A percentile compares a stretch with the other conserved stretches of the same genome.
Conservation (phyloP, 179 eudicot species). For the Camellia oleifera region DNA sequence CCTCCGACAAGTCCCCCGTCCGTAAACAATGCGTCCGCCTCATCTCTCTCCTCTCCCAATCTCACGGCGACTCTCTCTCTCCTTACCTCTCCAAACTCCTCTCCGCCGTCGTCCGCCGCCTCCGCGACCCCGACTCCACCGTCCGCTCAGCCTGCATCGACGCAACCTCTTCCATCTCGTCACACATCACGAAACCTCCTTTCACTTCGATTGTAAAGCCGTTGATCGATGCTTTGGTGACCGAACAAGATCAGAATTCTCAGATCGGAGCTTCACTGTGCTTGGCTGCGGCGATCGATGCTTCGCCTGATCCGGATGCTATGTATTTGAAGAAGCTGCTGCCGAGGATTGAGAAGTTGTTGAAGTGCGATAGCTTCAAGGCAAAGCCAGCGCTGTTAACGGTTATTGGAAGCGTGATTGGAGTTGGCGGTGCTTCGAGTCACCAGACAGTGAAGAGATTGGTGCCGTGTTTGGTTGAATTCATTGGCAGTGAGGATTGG, state of each 20-base stretch:
- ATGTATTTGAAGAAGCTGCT: constrained; percentile 25
- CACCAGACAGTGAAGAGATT: constrained; percentile 43
- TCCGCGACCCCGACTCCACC: constrained; percentile 61
- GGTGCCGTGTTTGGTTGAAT: constrained; percentile 52
- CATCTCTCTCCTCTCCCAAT: constrained; percentile 49
- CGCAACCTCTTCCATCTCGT: constrained; percentile 38
- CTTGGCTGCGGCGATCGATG: constrained; percentile 53
- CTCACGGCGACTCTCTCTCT: constrained; percentile 48
- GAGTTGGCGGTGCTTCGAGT: constrained; percentile 47
- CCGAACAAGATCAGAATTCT: constrained; percentile 62
- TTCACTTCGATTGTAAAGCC: constrained; percentile 52
- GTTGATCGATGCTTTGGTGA: constrained; percentile 52
- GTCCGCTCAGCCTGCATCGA: constrained; percentile 49
- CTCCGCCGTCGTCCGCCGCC: constrained; percentile 60
- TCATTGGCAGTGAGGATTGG: constrained; percentile 81
- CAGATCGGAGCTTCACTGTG: constrained; percentile 72
- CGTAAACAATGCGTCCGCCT: constrained; percentile 60
- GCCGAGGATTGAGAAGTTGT: constrained; percentile 41
- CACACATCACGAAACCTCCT: constrained; percentile 37
- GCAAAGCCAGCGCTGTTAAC: constrained; percentile 58
- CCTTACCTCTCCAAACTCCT: constrained; percentile 66
- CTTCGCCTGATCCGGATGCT: constrained; percentile 43
- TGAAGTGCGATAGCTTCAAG: constrained; percentile 55
- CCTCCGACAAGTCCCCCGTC: constrained; percentile 56
- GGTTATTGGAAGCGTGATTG: constrained; percentile 56